Evolutionary conservation across 805 yeast species (phyloP).

Genomic region (Scheffersomyces stipitis): DNA sequence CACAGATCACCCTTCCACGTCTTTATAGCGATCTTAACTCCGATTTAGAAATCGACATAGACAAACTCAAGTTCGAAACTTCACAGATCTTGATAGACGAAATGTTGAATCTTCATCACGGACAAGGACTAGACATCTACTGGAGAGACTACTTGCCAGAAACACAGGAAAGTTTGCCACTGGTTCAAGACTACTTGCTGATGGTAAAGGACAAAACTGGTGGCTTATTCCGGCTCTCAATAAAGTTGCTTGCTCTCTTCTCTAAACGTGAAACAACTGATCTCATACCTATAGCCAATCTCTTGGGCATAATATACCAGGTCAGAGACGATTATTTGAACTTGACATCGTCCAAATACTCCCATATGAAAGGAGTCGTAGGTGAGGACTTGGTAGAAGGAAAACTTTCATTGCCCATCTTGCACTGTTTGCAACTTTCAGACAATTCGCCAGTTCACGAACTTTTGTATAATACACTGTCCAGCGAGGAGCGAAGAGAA

Average conservation of each 20-base stretch:
- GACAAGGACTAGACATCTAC: conserved; percentile 85
- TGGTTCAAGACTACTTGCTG: conserved; percentile 51
- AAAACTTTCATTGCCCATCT: conserved; percentile 81
- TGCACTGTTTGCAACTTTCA: conserved; percentile 45
- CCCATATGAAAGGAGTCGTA: conserved; percentile 68
- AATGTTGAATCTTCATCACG: conserved; percentile 77
- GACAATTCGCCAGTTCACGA: conserved; percentile 22
- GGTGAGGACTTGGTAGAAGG: conserved; percentile 88
- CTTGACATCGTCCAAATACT: conserved; percentile 48
- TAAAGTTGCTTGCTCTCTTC: conserved; percentile 54
- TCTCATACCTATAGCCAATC: conserved; percentile 64
- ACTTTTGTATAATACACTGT: conserved; percentile 15
- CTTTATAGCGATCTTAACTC: conserved; percentile 3
- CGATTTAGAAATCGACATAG: conserved; percentile 18
- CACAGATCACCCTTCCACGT: conserved; percentile 21
- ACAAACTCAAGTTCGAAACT: conserved; percentile 24
- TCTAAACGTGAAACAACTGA: conserved; percentile 12
- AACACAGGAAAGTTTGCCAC: conserved; percentile 19
- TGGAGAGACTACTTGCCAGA: conserved; percentile 65
- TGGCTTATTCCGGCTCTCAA: conserved; percentile 77
- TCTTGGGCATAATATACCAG: conserved; percentile 83
- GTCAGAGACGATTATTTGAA: conserved; percentile 83
- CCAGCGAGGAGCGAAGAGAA: conserved; percentile 15
- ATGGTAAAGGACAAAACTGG: conserved; percentile 91
- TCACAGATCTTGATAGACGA: conserved; percentile 61